These are phyloP conservation scores for Gloeophyllum trabeum DNA, from an alignment of 768 basidiomycete genomes.

Conservation along the genomic window DNA sequence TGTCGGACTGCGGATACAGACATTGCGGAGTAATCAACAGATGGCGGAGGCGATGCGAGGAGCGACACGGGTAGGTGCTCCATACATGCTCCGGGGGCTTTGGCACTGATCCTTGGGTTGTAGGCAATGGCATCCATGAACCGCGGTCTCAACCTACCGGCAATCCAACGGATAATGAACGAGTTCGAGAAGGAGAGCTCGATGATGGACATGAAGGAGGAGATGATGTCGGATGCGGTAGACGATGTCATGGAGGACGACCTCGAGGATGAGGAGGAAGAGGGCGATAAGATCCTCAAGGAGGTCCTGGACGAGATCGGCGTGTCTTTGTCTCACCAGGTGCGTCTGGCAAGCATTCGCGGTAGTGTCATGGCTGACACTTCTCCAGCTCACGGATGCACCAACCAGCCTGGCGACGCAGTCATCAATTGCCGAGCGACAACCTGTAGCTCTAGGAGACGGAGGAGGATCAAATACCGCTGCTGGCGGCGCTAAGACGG, in stretches of 20 bases:
- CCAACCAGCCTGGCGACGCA: constrained; percentile 60
- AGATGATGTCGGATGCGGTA: constrained; percentile 98
- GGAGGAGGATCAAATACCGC: constrained; percentile 13
- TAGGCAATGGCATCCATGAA: constrained; percentile 99
- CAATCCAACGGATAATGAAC: constrained; percentile 92
- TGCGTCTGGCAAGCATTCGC: constrained; percentile 18
- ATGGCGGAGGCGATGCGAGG: constrained; percentile 99
- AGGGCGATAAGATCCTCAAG: constrained; percentile 90
- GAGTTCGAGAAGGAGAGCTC: constrained; percentile 97
- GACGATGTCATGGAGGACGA: constrained; percentile 97
- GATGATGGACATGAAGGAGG: constrained; percentile 99
- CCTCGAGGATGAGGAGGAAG: constrained; percentile 87
- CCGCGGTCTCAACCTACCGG: constrained; percentile 86
- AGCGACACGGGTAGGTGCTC: constrained; percentile 73
- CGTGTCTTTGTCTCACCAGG: constrained; percentile 80
- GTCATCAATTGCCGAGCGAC: constrained; percentile 53
- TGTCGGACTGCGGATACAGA: constrained; percentile 90
- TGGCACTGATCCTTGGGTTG: background rate
- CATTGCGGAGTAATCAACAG: constrained; percentile 92
- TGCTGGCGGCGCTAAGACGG: constrained; percentile 25
- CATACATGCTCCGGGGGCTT: background rate
- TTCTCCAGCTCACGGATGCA: constrained; percentile 65
- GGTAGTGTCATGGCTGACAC: background rate
- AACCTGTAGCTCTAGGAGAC: constrained; percentile 82
- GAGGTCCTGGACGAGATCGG: constrained; percentile 98